Evolutionary conservation across 441 rosid species (phyloP).

Genomic region (Dalechampia spathulata): DNA sequence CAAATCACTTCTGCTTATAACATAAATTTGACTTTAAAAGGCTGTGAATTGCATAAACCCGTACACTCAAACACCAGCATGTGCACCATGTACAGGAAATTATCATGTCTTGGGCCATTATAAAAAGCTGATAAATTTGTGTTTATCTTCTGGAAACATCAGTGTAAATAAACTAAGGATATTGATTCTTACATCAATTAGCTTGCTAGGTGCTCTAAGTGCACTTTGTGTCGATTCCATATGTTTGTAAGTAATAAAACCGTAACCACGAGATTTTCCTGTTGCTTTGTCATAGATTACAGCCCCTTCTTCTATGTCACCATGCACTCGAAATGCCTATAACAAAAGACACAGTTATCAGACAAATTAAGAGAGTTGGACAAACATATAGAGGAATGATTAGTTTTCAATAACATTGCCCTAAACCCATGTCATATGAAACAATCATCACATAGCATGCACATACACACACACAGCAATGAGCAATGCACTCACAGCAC

Average conservation of each 20-base stretch:
- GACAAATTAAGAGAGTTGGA: neutral
- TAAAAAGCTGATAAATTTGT: neutral
- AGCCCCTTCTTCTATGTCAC: slow-evolving; percentile 81
- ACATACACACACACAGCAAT: slow-evolving; percentile 35
- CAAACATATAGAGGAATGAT: neutral
- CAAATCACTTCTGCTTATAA: neutral
- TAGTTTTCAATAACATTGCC: neutral
- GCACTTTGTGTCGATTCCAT: slow-evolving; percentile 66
- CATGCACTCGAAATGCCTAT: slow-evolving; percentile 60
- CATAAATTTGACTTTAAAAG: neutral
- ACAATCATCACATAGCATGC: slow-evolving; percentile 26
- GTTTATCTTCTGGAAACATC: neutral
- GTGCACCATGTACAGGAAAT: neutral
- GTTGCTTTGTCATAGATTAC: slow-evolving; percentile 67
- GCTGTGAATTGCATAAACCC: neutral
- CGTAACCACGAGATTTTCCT: slow-evolving; percentile 82
- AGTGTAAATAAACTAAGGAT: neutral
- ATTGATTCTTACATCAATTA: slow-evolving; percentile 41
- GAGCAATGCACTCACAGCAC: slow-evolving; percentile 70
- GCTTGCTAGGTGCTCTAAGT: slow-evolving; percentile 43
- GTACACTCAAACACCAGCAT: neutral
- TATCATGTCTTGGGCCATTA: neutral
- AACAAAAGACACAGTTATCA: slow-evolving; percentile 9
- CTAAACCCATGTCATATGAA: slow-evolving; percentile 9
- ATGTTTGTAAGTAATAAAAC: slow-evolving; percentile 69